Evolutionary conservation across 495 filamentous ascomycete species (phyloP), one percentile per base, ranked within the genome.

Genomic region (Neurospora sp.): DNA sequence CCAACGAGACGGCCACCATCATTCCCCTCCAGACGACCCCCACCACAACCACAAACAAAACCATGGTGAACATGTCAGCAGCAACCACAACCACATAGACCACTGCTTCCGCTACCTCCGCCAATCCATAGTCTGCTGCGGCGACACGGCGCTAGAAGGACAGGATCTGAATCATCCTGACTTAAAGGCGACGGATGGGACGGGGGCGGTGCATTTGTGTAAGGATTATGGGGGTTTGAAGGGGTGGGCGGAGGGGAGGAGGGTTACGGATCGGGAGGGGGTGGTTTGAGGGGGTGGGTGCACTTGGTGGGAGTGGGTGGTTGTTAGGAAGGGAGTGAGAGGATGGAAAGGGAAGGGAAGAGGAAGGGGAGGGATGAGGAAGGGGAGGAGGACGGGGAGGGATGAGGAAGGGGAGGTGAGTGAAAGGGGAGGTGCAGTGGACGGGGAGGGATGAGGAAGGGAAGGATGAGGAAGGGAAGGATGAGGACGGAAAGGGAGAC

Each of bases 51-150:
- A n/a, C n/a, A n/a, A n/a, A n/a, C n/a, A n/a, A n/a, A n/a, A n/a
- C n/a, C n/a, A n/a, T n/a, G n/a, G n/a, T n/a, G n/a, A n/a, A n/a
- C n/a, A n/a, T n/a, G n/a, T n/a, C n/a, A n/a, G n/a, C n/a, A n/a
- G n/a, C n/a, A 27, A 11, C 14, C 37, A 31, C 16, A 62, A 62
- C 23, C 54, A 62, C 54, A 62, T 40, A 14, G 71, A 73, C 74
- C 74, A 75, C 42, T 75, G 74, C 71, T 70, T 75, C 71, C 74
- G 71, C 11, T 75, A 73, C 38, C 49, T 75, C 60, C 71, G 71
- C 7, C 62, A 73, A 2, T 27, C 71, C 5, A 2, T 73, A 0
- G 11, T 75, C 8, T 75, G 74, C 70, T 73, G 74, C 42, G 71
- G 41, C 20, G 71, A 75, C 60, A 75, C 74, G 16, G 62, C 74